Evolutionary conservation across 306 rosid genomes (phyloP).

Genomic region (Cicer bijugum): DNA sequence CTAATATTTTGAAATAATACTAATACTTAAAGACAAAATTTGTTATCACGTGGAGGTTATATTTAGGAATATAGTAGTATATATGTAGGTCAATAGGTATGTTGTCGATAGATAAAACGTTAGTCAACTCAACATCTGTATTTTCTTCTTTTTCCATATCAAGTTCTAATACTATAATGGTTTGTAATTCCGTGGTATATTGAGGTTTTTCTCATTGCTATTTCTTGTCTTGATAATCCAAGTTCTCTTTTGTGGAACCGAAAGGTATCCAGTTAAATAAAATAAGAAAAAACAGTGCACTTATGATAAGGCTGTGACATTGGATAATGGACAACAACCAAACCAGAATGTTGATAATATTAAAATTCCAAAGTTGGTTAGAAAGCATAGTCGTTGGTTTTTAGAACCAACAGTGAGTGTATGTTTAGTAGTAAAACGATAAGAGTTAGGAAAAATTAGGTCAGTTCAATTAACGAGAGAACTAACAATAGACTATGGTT

Average conservation of each 20-base stretch:
- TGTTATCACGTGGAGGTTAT: too few species aligned
- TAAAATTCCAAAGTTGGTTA: slow-evolving; percentile 38
- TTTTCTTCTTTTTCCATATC: not conserved
- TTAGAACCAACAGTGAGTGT: not conserved
- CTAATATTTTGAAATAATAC: too few species aligned
- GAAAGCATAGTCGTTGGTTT: slow-evolving; percentile 24
- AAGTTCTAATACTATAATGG: not conserved
- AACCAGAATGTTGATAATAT: slow-evolving; percentile 40
- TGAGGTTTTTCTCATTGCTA: not conserved
- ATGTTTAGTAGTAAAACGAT: too few species aligned
- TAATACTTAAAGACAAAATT: too few species aligned
- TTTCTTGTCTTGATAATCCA: slow-evolving; percentile 2
- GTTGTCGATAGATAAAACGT: too few species aligned
- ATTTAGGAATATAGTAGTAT: too few species aligned
- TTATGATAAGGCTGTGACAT: not conserved
- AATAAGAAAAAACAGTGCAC: slow-evolving; percentile 24
- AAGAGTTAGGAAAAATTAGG: slow-evolving; percentile 33
- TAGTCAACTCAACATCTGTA: too few species aligned
- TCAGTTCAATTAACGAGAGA: slow-evolving; percentile 19
- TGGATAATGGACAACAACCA: not conserved
- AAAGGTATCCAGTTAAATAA: slow-evolving; percentile 24
- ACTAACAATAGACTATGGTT: slow-evolving; percentile 13
- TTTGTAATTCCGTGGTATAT: not conserved
- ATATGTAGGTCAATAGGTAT: too few species aligned
- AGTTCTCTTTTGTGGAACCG: slow-evolving; percentile 40